Percentiles rank a stretch among this genome's conserved stretches.
These are phyloP conservation scores for Thermomucor indicae-seudaticae DNA, from an alignment of 371 early-diverging fungal species.

Conservation along the genomic window DNA sequence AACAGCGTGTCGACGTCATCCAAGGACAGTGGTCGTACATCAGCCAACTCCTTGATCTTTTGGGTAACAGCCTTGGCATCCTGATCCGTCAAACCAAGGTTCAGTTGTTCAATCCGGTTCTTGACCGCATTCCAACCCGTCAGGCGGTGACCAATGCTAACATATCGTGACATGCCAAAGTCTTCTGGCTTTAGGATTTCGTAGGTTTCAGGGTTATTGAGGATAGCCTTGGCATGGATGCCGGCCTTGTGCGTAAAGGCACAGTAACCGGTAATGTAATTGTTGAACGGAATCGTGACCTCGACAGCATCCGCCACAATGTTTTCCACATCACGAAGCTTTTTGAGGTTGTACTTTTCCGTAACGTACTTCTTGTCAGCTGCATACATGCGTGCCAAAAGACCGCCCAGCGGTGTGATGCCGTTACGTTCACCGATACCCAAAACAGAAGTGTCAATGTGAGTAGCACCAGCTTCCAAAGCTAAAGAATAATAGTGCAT, in stretches of 20 bases:
- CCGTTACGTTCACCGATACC: slow-evolving; percentile 98
- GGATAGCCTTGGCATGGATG: slow-evolving; percentile 96
- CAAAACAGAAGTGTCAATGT: slow-evolving; percentile 93
- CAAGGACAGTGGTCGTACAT: slow-evolving; percentile 55
- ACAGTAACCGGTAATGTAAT: slow-evolving; percentile 96
- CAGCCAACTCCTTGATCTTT: slow-evolving; percentile 89
- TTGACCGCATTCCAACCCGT: slow-evolving; percentile 99
- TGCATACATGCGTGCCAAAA: slow-evolving; percentile 91
- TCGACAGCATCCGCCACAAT: slow-evolving; percentile 90
- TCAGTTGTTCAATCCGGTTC: slow-evolving; percentile 88
- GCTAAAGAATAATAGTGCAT: slow-evolving; percentile 33
- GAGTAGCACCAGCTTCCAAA: slow-evolving; percentile 93
- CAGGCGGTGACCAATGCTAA: slow-evolving; percentile 90
- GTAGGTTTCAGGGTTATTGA: slow-evolving; percentile 93
- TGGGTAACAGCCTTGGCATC: slow-evolving; percentile 87
- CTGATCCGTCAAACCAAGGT: slow-evolving; percentile 71
- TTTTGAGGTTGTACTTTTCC: slow-evolving; percentile 84
- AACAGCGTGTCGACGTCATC: slow-evolving; percentile 36
- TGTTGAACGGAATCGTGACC: slow-evolving; percentile 95
- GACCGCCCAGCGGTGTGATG: slow-evolving; percentile 90
- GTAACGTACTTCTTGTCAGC: slow-evolving; percentile 84
- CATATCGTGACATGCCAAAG: slow-evolving; percentile 94
- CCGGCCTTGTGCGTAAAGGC: slow-evolving; percentile 98
- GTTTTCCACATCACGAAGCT: slow-evolving; percentile 90
- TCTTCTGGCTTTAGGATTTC: slow-evolving; percentile 95